Evolutionary conservation across 148 eudicot species (phyloP), one percentile per base, ranked within the genome.

Genomic region (Amaranthus hypochondriacus): DNA sequence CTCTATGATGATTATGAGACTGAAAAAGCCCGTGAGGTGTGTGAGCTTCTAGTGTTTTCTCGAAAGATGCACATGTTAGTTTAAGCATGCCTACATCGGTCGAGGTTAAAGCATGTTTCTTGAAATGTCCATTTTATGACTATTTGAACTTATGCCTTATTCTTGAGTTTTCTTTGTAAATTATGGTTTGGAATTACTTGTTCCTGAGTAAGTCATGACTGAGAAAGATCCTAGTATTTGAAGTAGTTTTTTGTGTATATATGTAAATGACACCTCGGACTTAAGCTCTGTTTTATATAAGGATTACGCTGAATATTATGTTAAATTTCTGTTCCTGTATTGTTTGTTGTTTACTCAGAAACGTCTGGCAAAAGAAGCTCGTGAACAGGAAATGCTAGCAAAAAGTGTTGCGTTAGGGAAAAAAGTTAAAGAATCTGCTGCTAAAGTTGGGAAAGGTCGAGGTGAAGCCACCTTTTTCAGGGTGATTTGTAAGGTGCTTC

Each of bases 321-420:
- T 53, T 6, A 4, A 46, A 4, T 39, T 56, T 50, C 67, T 73
- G 43, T 60, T 43, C 50, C 59, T 67, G 3, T 59, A 43, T 12
- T n/a, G n/a, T 61, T 54, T 54, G 13, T 65, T 62, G 9, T 52
- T 12, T 48, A 21, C 70, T 18, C 51, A 92, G 96, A 96, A 88
- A 92, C 88, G 99, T 48, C 83, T 96, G 67, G 92, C 92, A 60
- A 96, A 96, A 86, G 96, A 92, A 88, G 94, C 97, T 64, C 92
- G 87, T 43, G 78, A 85, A 72, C 92, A 86, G 77, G 96, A 92
- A 82, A 82, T 84, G 68, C 94, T 87, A 74, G 94, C 92, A 49
- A 96, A 92, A 83, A 89, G 86, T 83, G 92, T 84, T 75, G 84
- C 94, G 59, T 87, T 84, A 72, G 97, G 99, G 52, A 95, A 96